Percentiles rank a stretch among this genome's conserved stretches.
phyloP scores from a whole-genome alignment of 176 grass and related monocot species.

The Pontederia crassipes region DNA sequence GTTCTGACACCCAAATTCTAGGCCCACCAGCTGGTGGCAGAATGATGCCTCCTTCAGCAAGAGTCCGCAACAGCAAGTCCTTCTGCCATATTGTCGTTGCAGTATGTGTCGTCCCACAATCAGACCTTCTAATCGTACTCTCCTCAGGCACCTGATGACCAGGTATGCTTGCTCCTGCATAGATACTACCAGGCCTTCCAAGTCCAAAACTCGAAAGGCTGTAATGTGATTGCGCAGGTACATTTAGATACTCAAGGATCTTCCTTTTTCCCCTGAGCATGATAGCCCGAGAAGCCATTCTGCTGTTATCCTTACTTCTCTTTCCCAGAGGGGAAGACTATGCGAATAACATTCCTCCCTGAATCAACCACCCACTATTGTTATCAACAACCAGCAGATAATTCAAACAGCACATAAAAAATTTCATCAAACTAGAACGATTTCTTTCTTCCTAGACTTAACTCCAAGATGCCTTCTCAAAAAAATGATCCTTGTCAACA shows the following conservation, averaged over 20 bases:
- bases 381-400: too few species aligned
- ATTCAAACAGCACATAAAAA: too few species aligned
- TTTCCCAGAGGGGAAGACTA: background rate
- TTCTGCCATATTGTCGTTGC: slow-evolving; percentile 13
- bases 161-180: background rate
- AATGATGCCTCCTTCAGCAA: slow-evolving; percentile 10
- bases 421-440: too few species aligned
- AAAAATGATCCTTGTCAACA: too few species aligned
- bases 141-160: background rate
- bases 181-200: background rate
- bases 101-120: background rate
- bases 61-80: slow-evolving; percentile 14
- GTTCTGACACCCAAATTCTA: background rate
- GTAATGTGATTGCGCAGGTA: background rate
- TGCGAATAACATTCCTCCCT: background rate
- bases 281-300: slow-evolving; percentile 1
- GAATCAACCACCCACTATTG: background rate
- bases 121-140: background rate
- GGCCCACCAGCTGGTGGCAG: background rate
- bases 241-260: background rate
- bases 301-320: background rate
- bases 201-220: slow-evolving; percentile 1
- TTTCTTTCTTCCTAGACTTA: too few species aligned
- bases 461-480: too few species aligned
- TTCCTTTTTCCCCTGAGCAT: background rate